Evolutionary conservation across 1,284 basidiomycete genomes (phyloP), one percentile per base, ranked within the genome.

Genomic region (Taiwanofungus camphoratus): DNA sequence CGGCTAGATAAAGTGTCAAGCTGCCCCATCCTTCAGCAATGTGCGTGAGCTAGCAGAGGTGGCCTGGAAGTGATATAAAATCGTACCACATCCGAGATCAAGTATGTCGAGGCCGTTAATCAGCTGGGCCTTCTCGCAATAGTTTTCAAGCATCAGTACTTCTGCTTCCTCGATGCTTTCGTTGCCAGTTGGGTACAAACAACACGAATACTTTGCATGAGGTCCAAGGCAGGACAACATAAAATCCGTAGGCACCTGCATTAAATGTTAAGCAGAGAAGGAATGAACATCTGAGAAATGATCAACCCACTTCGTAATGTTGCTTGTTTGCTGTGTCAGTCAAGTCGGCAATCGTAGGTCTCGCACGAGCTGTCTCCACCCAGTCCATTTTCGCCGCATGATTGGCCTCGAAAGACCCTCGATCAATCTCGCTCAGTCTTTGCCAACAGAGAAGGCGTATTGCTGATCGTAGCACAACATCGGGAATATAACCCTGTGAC

Each of bases 281-380:
- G 4, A 4, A 22, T 16, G 31, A 33, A 7, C 16, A 21, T 9
- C 21, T 6, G 23, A 15, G 9, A 2, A n/a, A 6, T n/a, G 20
- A 6, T 35, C 11, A 9, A 44, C 64, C 46, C 45, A 81, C 82
- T 66, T 89, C 84, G 58, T 88, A 88, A 56, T 88, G 85, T 60
- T 88, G 85, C 53, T 86, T 76, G 53, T 90, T 89, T 24, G 85
- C 86, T 56, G 82, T 84, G 26, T 79, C 74, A 5, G 82, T 74
- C 12, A 79, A 67, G 52, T 81, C 82, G 2, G 85, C 84, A 45
- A 88, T 87, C 18, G 70, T 70, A 9, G 54, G 58, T 19, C 76
- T 63, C 0, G 67, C 65, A n/a, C 71, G 68, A 12, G 77, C 72
- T 15, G 64, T 66, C 49, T 76, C 75, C 29, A 80, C 76, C 71